Evolutionary conservation across 108 stramenopile species (phyloP).

Genomic region (Poteriospumella lacustris): DNA sequence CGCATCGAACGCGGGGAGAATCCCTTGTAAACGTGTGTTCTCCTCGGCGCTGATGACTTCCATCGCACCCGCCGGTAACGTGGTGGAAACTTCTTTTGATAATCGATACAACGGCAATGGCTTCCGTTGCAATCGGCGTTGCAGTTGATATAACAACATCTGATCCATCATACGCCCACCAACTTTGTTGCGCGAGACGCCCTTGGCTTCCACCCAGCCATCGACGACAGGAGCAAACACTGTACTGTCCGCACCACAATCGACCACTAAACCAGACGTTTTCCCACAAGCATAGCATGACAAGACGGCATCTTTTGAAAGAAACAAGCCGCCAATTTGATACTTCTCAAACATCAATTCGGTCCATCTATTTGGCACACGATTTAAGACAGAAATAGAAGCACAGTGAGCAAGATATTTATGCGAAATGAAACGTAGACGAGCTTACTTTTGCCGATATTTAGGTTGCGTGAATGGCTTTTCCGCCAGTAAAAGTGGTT

Average conservation of each 20-base stretch:
- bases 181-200: background rate
- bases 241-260: constrained; percentile 40
- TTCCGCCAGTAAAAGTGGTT: constrained; percentile 41
- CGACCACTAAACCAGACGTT: constrained; percentile 45
- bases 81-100: too few relatives aligned
- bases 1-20: background rate
- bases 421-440: too few relatives aligned
- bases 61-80: background rate
- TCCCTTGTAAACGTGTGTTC: background rate
- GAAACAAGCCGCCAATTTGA: constrained; percentile 40
- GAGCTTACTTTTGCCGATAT: background rate
- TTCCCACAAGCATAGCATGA: constrained; percentile 48
- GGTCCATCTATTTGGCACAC: constrained; percentile 12
- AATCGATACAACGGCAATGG: background rate
- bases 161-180: constrained; percentile 28
- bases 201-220: constrained; percentile 39
- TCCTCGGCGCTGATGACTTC: constrained; percentile 5
- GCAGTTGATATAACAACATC: background rate
- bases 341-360: constrained; percentile 52
- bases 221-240: constrained; percentile 41
- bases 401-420: too few relatives aligned
- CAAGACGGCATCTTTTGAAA: constrained; percentile 46
- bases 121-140: background rate
- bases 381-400: too few relatives aligned
- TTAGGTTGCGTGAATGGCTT: constrained; percentile 12